A percentile compares a stretch with the other conserved stretches of the same genome.
These are phyloP conservation scores for Conticribra weissflogii DNA, from an alignment of 108 stramenopile species.

Conservation along the genomic window DNA sequence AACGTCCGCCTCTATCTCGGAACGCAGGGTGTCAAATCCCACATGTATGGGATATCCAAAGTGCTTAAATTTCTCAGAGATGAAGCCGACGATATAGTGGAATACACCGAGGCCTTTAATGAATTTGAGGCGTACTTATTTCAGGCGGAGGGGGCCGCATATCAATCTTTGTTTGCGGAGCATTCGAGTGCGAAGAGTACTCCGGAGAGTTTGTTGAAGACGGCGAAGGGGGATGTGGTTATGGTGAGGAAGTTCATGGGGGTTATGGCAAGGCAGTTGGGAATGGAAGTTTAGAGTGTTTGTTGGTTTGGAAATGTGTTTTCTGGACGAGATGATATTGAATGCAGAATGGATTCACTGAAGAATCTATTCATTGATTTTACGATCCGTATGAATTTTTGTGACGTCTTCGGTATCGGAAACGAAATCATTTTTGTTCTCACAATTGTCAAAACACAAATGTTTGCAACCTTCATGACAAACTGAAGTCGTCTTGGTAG, in stretches of 20 bases:
- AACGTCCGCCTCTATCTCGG: constrained; percentile 63
- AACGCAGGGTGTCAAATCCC: constrained; percentile 56
- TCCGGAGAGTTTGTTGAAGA: constrained; percentile 54
- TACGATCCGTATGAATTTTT: no score
- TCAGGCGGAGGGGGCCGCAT: constrained; percentile 66
- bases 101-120: constrained; percentile 56
- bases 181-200: constrained; percentile 59
- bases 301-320: no score
- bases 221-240: constrained; percentile 53
- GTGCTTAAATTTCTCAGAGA: constrained; percentile 11
- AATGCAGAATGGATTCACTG: no score
- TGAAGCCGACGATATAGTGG: neutral
- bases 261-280: constrained; percentile 50
- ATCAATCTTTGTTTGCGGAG: constrained; percentile 67
- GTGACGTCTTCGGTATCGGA: no score
- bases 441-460: no score
- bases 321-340: no score
- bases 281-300: constrained; percentile 19
- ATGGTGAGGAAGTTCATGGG: constrained; percentile 58
- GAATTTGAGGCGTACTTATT: constrained; percentile 62
- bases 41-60: constrained; percentile 65
- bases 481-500: no score
- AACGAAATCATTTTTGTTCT: no score
- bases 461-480: no score
- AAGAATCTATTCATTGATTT: no score